Evolutionary conservation across 345 rosid genomes (phyloP).

Genomic region (Acer saccharum): DNA sequence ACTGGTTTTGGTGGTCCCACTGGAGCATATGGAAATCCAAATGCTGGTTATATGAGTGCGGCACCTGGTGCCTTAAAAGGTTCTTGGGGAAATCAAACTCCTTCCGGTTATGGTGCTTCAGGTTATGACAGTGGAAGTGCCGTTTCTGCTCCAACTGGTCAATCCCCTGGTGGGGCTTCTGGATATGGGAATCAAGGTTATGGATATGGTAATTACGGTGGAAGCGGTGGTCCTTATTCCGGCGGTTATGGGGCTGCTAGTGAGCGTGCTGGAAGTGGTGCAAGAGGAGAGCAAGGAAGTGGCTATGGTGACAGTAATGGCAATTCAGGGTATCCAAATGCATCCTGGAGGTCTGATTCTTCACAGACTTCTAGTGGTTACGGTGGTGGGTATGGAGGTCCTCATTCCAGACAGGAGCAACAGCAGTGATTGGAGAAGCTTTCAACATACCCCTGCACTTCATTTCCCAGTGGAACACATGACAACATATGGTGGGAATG

Average conservation of each 20-base stretch:
- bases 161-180: conserved; percentile 25
- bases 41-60: conserved; percentile 13
- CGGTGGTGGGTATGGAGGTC: conserved; percentile 24
- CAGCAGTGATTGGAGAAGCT: conserved; percentile 25
- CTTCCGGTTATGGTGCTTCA: conserved; percentile 25
- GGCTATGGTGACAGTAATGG: conserved; percentile 34
- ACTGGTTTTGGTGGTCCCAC: conserved; percentile 34
- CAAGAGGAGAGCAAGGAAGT: conserved; percentile 26
- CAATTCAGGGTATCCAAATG: conserved; percentile 31
- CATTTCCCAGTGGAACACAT: conserved; percentile 1
- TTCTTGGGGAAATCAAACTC: conserved; percentile 37
- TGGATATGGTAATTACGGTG: conserved; percentile 36
- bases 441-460: conserved; percentile 3
- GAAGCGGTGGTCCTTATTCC: conserved; percentile 34
- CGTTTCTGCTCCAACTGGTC: conserved; percentile 26
- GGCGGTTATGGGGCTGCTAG: conserved; percentile 31
- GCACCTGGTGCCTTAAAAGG: conserved; percentile 29
- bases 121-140: conserved; percentile 33
- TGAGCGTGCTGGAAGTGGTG: conserved; percentile 30
- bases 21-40: conserved; percentile 36
- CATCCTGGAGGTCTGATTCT: conserved; percentile 32
- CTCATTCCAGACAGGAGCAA: conserved; percentile 30
- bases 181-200: conserved; percentile 38
- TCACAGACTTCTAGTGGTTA: conserved; percentile 32
- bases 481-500: conserved; percentile 29